Conservation (phyloP, 208 protist genomes). For the Trypanosoma boissoni region DNA sequence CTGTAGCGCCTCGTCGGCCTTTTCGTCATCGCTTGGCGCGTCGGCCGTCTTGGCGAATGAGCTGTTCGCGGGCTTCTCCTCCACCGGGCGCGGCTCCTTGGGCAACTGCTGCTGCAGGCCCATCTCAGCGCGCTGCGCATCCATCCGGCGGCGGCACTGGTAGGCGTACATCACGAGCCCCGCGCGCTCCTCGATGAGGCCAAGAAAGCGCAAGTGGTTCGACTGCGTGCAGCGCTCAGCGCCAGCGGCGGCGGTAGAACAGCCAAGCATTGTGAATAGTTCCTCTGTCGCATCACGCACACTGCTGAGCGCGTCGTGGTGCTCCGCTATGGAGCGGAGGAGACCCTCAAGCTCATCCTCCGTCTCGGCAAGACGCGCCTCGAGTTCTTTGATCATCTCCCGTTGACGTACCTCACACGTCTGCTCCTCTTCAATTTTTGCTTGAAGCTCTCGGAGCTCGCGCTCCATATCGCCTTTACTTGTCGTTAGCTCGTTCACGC, state of each 20-base stretch:
- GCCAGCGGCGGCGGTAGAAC: conserved; percentile 27
- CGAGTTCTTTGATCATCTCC: conserved; percentile 82
- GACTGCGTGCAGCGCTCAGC: conserved; percentile 65
- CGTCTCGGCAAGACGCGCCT: conserved; percentile 83
- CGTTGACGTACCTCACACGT: conserved; percentile 70
- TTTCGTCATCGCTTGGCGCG: no score
- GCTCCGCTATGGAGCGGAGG: conserved; percentile 34
- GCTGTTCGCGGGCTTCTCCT: no score
- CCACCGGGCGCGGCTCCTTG: no score
- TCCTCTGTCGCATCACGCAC: conserved; percentile 76
- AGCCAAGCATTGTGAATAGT: conserved; percentile 73
- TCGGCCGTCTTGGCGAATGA: no score
- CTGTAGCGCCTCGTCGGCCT: no score
- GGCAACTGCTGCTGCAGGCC: no score
- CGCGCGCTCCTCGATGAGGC: conserved; percentile 88
- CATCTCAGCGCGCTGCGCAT: conserved; percentile 12
- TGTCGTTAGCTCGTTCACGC: conserved; percentile 93
- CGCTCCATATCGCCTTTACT: conserved; percentile 87
- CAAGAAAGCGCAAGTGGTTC: conserved; percentile 87
- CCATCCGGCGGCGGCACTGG: conserved; percentile 40
- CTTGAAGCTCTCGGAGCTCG: conserved; percentile 80
- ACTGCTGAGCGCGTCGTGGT: conserved; percentile 57
- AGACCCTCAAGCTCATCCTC: conserved; percentile 81
- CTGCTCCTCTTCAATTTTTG: conserved; percentile 80
- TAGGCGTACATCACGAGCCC: conserved; percentile 74